phyloP scores from a whole-genome alignment of 495 filamentous ascomycete genomes.

The Apiosordaria backusii region DNA sequence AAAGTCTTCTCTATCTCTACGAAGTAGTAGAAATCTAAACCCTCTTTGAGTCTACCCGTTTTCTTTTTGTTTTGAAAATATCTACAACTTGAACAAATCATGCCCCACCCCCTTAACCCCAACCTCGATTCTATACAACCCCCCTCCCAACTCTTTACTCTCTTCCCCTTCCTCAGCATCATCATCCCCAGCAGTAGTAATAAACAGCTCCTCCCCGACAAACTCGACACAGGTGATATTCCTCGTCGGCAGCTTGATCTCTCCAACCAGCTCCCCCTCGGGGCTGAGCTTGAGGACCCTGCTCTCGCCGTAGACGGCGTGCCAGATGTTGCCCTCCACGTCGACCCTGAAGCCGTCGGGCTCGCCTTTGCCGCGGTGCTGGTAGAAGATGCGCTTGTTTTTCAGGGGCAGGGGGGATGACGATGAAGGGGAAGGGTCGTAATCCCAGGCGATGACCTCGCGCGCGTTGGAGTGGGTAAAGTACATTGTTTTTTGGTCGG shows the following conservation, averaged over 20 bases:
- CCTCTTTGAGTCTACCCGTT: too few relatives aligned
- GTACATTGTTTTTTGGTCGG: conserved; percentile 72
- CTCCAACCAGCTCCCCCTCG: conserved; percentile 59
- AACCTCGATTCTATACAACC: conserved; percentile 65
- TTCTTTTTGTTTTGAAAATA: too few relatives aligned
- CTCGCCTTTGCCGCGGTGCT: conserved; percentile 56
- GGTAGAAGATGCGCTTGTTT: conserved; percentile 66
- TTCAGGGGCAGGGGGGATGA: conserved; percentile 54
- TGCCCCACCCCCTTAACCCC: conserved; percentile 57
- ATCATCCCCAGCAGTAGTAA: conserved; percentile 64
- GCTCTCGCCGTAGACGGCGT: conserved; percentile 69
- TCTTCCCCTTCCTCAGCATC: conserved; percentile 53
- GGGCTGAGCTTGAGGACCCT: conserved; percentile 65
- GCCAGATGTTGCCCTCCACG: conserved; percentile 69
- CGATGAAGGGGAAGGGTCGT: conserved; percentile 57
- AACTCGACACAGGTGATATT: conserved; percentile 71
- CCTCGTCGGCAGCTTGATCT: conserved; percentile 63
- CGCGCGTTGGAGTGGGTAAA: conserved; percentile 74
- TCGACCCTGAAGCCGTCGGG: conserved; percentile 77
- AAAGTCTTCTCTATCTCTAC: too few relatives aligned
- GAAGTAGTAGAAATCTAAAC: too few relatives aligned
- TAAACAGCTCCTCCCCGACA: conserved; percentile 69
- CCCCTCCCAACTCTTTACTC: conserved; percentile 61
- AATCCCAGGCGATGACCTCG: conserved; percentile 73
- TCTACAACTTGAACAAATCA: conserved; percentile 51